These are phyloP conservation scores for Cercospora zeina DNA, from an alignment of 2,329 filamentous ascomycete species.

Conservation along the genomic window DNA sequence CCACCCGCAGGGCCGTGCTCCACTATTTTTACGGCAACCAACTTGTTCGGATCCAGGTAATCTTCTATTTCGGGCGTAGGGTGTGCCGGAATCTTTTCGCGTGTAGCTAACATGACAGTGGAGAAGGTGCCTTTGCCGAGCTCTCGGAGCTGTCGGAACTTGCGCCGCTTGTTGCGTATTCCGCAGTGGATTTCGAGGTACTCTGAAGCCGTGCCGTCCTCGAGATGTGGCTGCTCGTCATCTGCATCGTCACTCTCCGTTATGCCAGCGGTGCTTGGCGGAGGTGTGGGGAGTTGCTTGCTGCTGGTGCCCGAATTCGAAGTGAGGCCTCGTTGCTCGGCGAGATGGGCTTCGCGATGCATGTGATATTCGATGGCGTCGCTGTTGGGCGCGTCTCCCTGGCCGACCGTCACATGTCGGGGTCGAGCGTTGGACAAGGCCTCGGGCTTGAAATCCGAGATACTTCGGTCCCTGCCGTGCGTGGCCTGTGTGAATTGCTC, in stretches of 20 bases:
- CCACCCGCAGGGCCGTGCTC: slow-evolving; percentile 92
- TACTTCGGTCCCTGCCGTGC: slow-evolving; percentile 71
- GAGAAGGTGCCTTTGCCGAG: slow-evolving; percentile 95
- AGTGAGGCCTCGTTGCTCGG: slow-evolving; percentile 73
- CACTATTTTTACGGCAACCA: slow-evolving; percentile 94
- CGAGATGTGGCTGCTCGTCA: slow-evolving; percentile 40
- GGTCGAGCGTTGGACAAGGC: slow-evolving; percentile 64
- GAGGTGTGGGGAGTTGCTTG: slow-evolving; percentile 67
- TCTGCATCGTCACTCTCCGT: slow-evolving; percentile 57
- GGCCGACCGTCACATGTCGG: slow-evolving; percentile 70
- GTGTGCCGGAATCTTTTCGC: slow-evolving; percentile 57
- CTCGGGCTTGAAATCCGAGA: slow-evolving; percentile 85
- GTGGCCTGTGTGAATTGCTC: slow-evolving; percentile 28
- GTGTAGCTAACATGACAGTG: slow-evolving; percentile 86
- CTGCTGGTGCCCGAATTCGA: slow-evolving; percentile 29
- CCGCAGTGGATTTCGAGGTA: slow-evolving; percentile 52
- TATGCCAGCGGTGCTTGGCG: slow-evolving; percentile 67
- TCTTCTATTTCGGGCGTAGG: slow-evolving; percentile 48
- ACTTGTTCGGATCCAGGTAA: slow-evolving; percentile 66
- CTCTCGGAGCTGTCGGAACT: slow-evolving; percentile 76
- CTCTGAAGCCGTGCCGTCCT: slow-evolving; percentile 43
- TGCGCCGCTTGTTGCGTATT: slow-evolving; percentile 70
- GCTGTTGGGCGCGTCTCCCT: slow-evolving; percentile 52
- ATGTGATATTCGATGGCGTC: slow-evolving; percentile 56
- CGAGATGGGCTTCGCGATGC: slow-evolving; percentile 79